Evolutionary conservation across 805 yeast genomes (phyloP).

Genomic region (Candida ponderosae): DNA sequence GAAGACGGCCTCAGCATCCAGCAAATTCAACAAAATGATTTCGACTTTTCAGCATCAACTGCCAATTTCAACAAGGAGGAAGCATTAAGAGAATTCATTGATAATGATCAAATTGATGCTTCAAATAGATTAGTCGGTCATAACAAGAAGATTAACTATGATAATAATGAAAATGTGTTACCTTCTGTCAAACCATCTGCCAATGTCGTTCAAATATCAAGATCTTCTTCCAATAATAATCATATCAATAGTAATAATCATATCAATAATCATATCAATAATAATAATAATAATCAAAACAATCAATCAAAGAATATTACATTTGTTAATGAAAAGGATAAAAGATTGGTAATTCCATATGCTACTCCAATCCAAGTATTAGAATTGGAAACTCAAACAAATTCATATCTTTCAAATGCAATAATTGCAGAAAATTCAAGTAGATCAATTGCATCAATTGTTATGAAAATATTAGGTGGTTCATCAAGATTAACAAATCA

Average conservation of each 20-base stretch:
- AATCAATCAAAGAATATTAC: too few relatives aligned
- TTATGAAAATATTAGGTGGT: slow-evolving; percentile 63
- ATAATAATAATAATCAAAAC: background rate
- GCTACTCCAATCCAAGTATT: slow-evolving; percentile 74
- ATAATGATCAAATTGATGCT: slow-evolving; percentile 52
- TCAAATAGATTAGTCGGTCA: slow-evolving; percentile 65
- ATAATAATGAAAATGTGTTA: slow-evolving; percentile 65
- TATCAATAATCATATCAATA: background rate
- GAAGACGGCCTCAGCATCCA: slow-evolving; percentile 20
- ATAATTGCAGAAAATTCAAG: slow-evolving; percentile 61
- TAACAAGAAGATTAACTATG: slow-evolving; percentile 57
- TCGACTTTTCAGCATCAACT: slow-evolving; percentile 79
- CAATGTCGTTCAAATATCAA: slow-evolving; percentile 5
- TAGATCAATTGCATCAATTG: slow-evolving; percentile 51
- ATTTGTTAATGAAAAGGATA: slow-evolving; percentile 7
- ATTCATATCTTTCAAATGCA: slow-evolving; percentile 39
- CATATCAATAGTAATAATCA: background rate
- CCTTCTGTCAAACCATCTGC: slow-evolving; percentile 1
- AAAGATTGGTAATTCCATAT: slow-evolving; percentile 35
- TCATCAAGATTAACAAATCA: slow-evolving; percentile 60
- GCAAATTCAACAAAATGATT: slow-evolving; percentile 50
- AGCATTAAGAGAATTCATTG: slow-evolving; percentile 71
- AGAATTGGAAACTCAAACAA: slow-evolving; percentile 61
- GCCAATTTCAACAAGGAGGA: slow-evolving; percentile 74
- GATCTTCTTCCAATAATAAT: background rate